A percentile compares a stretch with the other conserved stretches of the same genome.
phyloP scores from a whole-genome alignment of 2,329 filamentous ascomycete genomes.

The Rosellinia necatrix region DNA sequence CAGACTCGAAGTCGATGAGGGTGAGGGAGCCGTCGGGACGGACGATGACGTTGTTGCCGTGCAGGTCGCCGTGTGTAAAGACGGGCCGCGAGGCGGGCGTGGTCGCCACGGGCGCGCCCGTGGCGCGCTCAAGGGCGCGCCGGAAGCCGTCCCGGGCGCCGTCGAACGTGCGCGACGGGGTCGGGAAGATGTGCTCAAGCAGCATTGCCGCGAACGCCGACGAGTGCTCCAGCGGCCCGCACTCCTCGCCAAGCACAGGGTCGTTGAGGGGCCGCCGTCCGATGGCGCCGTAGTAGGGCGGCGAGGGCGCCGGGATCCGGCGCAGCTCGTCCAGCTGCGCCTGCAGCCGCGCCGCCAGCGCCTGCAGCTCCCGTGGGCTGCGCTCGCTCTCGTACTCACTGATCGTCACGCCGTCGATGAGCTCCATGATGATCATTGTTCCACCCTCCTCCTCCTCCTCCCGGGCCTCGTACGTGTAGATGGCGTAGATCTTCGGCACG shows the following conservation, averaged over 20 bases:
- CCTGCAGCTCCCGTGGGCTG: too few species aligned
- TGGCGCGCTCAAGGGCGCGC: too few species aligned
- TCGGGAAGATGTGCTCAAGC: background rate
- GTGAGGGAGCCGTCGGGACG: background rate
- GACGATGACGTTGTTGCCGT: slow-evolving; percentile 6
- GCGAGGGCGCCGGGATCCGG: background rate
- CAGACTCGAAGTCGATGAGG: background rate
- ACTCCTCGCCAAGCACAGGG: background rate
- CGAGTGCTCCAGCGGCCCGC: slow-evolving; percentile 6
- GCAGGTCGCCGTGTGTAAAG: slow-evolving; percentile 5
- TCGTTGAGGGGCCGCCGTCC: slow-evolving; percentile 4
- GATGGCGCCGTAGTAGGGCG: slow-evolving; percentile 10
- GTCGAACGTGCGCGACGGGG: accelerated
- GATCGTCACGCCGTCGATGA: background rate
- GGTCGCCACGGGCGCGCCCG: accelerated
- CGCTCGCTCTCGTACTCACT: too few species aligned
- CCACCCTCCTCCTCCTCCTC: too few species aligned
- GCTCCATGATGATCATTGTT: slow-evolving; percentile 19
- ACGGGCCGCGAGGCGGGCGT: background rate
- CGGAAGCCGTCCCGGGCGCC: too few species aligned
- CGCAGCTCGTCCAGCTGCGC: slow-evolving; percentile 12
- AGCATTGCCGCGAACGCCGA: background rate
- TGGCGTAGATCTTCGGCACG: slow-evolving; percentile 18
- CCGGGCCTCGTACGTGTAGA: slow-evolving; percentile 8
- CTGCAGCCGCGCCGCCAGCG: background rate